Base-by-base conservation (phyloP, 1,139 yeast genomes). In the Geotrichum phurueaensis region DNA sequence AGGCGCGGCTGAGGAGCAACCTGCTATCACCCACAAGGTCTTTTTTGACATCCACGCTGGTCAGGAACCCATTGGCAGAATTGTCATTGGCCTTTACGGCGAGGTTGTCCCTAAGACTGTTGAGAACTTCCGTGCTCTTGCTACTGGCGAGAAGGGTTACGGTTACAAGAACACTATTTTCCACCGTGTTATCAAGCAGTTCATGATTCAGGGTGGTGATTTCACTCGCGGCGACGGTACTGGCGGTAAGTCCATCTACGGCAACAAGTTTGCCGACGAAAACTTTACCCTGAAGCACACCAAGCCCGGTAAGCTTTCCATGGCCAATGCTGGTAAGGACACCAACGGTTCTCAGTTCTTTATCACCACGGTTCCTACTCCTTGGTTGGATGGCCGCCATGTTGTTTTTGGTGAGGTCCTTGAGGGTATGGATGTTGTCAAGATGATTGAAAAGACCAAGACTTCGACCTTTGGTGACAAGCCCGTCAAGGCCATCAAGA, bases 181-280 rank as follows among this genome's bases (percentile, higher is more conserved):
- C 91, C 97, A 91, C 85, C 86, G 97, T 78, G 92, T 91, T 67
- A 91, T 91, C 72, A 94, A 95, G 71, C 83, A 87, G 71, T 91
- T 91, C 79, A 91, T 91, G 97, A 83, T 91, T 76, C 97, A 91
- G 80, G 97, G 97, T 77, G 97, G 97, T 80, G 97, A 91, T 78
- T 90, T 91, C 81, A 90, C 96, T 76, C 81, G 86, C 74, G 86
- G 90, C 73, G 88, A 86, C 76, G 97, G 97, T 69, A 88, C 95
- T 70, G 97, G 97, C 75, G 97, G 97, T 75, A 89, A 89, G 80
- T 88, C 96, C 63, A 91, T 92, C 80, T 91, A 90, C 80, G 97
- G 97, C 69, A 81, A 79, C 72, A 87, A 84, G 78, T 91, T 91
- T 75, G 83, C 85, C 61, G 97, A 91, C 73, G 97, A 91, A 80